phyloP scores from a whole-genome alignment of 345 rosid species.

The Rubroshorea leprosula region DNA sequence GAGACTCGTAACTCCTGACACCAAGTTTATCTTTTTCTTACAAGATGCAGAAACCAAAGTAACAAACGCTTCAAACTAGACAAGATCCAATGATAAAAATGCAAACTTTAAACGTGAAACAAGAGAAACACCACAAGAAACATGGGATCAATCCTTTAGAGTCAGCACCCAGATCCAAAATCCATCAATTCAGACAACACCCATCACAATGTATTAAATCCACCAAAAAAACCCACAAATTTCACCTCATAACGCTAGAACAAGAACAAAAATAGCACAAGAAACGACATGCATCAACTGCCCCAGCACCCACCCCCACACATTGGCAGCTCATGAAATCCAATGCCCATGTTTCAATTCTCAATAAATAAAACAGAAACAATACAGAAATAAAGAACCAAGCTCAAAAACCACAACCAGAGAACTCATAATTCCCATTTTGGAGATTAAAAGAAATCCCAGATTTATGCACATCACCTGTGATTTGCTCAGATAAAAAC shows the following conservation, averaged over 20 bases:
- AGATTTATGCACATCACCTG: constrained; percentile 13
- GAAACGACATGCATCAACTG: neutral
- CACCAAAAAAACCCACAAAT: constrained; percentile 12
- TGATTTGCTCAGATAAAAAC: constrained; percentile 12
- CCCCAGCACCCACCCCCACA: constrained; percentile 18
- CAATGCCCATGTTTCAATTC: constrained; percentile 3
- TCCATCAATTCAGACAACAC: constrained; percentile 8
- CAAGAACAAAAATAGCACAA: constrained; percentile 8
- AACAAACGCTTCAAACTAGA: neutral
- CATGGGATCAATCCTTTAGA: constrained; percentile 15
- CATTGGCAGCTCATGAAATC: neutral
- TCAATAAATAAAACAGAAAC: neutral
- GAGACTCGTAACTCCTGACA: neutral
- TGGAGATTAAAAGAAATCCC: neutral
- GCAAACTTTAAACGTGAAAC: constrained; percentile 1
- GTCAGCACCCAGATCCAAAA: constrained; percentile 23
- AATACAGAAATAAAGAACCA: neutral
- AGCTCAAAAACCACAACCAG: neutral
- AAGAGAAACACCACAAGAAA: constrained; percentile 4
- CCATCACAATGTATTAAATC: constrained; percentile 12
- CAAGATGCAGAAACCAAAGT: neutral
- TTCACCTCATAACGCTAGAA: no score
- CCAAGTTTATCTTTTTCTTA: neutral
- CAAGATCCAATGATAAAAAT: neutral
- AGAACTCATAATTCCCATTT: neutral